phyloP scores from a whole-genome alignment of 108 stramenopile species.

The Nitzschia sp. region DNA sequence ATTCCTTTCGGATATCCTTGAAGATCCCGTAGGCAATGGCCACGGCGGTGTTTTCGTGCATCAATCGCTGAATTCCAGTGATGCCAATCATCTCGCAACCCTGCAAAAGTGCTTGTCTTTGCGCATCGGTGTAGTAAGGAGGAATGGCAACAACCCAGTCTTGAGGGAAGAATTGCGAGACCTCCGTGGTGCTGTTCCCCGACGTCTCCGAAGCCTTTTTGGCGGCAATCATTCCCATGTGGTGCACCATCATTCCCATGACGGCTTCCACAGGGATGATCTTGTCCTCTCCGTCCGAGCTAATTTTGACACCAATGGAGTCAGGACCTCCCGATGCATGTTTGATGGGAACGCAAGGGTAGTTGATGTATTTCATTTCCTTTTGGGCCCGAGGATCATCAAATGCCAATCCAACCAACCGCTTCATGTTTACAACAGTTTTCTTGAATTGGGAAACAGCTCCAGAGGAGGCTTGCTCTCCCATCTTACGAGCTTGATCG shows the following conservation, averaged over 20 bases:
- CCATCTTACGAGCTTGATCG: conserved; percentile 72
- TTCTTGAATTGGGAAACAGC: conserved; percentile 91
- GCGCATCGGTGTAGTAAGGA: conserved; percentile 92
- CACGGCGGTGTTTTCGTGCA: conserved; percentile 94
- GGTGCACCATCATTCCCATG: conserved; percentile 89
- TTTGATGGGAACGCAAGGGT: conserved; percentile 65
- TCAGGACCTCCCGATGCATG: conserved; percentile 57
- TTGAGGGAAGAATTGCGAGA: conserved; percentile 59
- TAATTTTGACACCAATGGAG: conserved; percentile 71
- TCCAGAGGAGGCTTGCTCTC: conserved; percentile 69
- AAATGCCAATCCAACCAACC: conserved; percentile 89
- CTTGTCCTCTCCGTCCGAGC: conserved; percentile 51
- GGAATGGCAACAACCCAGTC: conserved; percentile 96
- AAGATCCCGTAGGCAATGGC: conserved; percentile 99
- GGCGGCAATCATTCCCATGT: conserved; percentile 85
- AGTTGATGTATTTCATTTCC: conserved; percentile 77
- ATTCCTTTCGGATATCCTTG: conserved; percentile 92
- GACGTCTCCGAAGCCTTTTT: conserved; percentile 60
- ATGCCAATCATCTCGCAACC: conserved; percentile 92
- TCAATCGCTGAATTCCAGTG: conserved; percentile 84
- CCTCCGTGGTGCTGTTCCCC: conserved; percentile 27
- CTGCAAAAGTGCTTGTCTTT: conserved; percentile 85
- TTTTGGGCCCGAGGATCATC: conserved; percentile 85
- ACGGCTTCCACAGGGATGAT: conserved; percentile 86
- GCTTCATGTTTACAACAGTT: conserved; percentile 88